phyloP scores from a whole-genome alignment of 345 rosid species.

The Rubroshorea leprosula region DNA sequence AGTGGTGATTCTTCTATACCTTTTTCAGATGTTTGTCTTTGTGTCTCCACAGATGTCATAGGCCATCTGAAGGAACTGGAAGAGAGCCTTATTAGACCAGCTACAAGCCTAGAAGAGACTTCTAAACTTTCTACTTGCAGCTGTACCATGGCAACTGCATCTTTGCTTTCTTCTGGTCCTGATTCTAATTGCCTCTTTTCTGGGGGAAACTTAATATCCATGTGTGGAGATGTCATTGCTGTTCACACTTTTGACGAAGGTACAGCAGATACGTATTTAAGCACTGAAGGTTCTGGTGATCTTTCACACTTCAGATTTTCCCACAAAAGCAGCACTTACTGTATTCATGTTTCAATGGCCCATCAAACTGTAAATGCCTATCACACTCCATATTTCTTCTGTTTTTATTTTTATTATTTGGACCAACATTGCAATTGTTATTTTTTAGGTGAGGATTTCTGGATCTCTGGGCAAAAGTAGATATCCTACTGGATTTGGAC shows the following conservation, averaged over 20 bases:
- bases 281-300: slow-evolving; percentile 22
- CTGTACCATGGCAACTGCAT: slow-evolving; percentile 13
- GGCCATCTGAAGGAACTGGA: slow-evolving; percentile 34
- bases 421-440: slow-evolving; percentile 16
- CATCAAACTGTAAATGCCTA: slow-evolving; percentile 44
- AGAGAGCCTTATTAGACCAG: slow-evolving; percentile 25
- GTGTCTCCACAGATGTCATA: slow-evolving; percentile 35
- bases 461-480: slow-evolving; percentile 47
- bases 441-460: slow-evolving; percentile 52
- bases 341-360: slow-evolving; percentile 48
- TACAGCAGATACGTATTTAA: slow-evolving; percentile 17
- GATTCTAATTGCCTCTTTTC: slow-evolving; percentile 41
- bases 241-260: slow-evolving; percentile 35
- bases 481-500: slow-evolving; percentile 66
- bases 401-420: slow-evolving; percentile 10
- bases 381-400: slow-evolving; percentile 1
- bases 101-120: slow-evolving; percentile 22
- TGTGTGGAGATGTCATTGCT: slow-evolving; percentile 51
- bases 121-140: slow-evolving; percentile 20
- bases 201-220: slow-evolving; percentile 48
- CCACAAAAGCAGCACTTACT: slow-evolving; percentile 24
- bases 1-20: slow-evolving; percentile 21
- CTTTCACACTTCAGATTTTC: slow-evolving; percentile 18
- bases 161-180: slow-evolving; percentile 21
- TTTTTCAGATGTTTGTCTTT: slow-evolving; percentile 49